Percentiles rank a stretch among this genome's conserved stretches.
Evolutionary conservation across 2,329 filamentous ascomycete genomes (phyloP).

Genomic region (Verticillium longisporum): DNA sequence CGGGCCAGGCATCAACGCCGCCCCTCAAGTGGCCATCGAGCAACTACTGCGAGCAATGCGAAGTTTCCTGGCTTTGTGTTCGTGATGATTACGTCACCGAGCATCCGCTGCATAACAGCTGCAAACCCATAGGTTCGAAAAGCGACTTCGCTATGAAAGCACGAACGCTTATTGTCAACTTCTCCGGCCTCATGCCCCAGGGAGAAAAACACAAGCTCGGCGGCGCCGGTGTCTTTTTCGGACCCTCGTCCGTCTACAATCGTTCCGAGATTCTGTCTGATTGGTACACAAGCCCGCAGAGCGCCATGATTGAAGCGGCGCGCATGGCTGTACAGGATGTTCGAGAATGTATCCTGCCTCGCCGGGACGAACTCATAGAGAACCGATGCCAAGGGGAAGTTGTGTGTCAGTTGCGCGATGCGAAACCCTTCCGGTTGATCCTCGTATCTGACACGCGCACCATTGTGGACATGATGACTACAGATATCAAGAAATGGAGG

Average conservation of each 20-base stretch:
- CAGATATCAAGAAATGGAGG: not conserved
- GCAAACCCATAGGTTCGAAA: not conserved
- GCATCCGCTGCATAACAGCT: not conserved
- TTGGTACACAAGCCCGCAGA: not conserved
- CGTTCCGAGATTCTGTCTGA: not conserved
- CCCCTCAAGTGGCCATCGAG: no score
- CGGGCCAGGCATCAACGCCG: no score
- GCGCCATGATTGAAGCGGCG: not conserved
- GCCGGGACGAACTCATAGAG: not conserved
- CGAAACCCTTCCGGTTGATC: not conserved
- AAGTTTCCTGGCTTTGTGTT: no score
- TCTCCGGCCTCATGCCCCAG: not conserved
- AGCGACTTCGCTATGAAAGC: not conserved
- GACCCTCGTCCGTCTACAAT: not conserved
- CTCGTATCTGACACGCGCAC: not conserved
- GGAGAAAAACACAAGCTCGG: not conserved
- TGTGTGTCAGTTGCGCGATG: not conserved
- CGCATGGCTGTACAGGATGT: not conserved
- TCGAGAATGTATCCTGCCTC: not conserved
- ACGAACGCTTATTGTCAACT: not conserved
- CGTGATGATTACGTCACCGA: not conserved
- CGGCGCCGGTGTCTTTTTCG: not conserved
- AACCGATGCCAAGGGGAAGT: no score
- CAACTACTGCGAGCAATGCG: no score
- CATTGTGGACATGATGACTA: not conserved